Conservation (phyloP, 2,329 filamentous ascomycete species). For the Microsporum audouinii region DNA sequence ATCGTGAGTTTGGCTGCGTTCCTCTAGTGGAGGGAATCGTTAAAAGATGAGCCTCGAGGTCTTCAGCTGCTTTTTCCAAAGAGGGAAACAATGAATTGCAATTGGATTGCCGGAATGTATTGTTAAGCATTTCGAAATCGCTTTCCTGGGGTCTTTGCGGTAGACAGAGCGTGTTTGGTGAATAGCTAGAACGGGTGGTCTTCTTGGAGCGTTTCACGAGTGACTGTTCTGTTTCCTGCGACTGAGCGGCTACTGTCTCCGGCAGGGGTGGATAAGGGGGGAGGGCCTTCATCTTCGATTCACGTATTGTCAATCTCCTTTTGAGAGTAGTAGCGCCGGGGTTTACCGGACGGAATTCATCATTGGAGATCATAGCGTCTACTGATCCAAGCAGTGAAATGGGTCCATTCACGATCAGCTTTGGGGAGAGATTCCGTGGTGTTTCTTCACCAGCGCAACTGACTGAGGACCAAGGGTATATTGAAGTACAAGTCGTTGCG, state of each 20-base stretch:
- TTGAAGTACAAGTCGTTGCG: background rate
- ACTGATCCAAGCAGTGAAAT: conserved; percentile 16
- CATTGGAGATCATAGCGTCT: conserved; percentile 26
- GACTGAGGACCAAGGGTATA: background rate
- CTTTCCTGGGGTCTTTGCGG: conserved; percentile 16
- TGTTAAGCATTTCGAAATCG: conserved; percentile 19
- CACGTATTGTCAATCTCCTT: conserved; percentile 18
- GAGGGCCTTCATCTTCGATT: conserved; percentile 31
- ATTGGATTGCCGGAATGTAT: conserved; percentile 16
- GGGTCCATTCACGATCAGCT: conserved; percentile 12
- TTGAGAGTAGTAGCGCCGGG: conserved; percentile 9
- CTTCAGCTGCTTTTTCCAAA: conserved; percentile 24
- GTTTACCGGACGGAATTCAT: conserved; percentile 5
- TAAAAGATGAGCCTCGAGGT: conserved; percentile 26
- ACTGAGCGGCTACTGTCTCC: background rate
- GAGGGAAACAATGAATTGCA: conserved; percentile 6
- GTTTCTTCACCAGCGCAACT: background rate
- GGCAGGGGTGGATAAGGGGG: conserved; percentile 21
- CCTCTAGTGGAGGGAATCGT: conserved; percentile 14
- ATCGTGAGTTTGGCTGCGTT: background rate
- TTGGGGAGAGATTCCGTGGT: background rate
- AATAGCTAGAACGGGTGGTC: background rate
- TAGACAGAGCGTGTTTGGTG: conserved; percentile 7
- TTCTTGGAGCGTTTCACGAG: conserved; percentile 7
- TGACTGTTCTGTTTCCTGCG: background rate